Evolutionary conservation across 768 basidiomycete genomes (phyloP), one percentile per base, ranked within the genome.

Genomic region (Nevesoporus exiguus): DNA sequence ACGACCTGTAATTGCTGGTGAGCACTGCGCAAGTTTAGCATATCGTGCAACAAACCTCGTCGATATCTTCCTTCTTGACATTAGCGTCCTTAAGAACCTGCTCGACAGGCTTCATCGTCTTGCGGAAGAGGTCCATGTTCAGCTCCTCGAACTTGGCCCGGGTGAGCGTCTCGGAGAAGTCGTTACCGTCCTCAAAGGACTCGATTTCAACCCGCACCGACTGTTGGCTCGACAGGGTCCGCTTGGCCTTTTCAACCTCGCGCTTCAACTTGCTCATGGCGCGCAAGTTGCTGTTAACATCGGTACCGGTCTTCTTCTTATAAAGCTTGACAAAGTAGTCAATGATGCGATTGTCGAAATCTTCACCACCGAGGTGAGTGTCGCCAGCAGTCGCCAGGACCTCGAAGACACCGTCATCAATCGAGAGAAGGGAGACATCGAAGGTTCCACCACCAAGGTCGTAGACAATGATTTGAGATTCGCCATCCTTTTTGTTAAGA

Each of bases 21-120:
- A 60, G 39, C 5, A 1, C 19, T 3, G 3, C 5, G 1, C 19
- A 31, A 10, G 1, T 11, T 0, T 2, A 19, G 24, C 0, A 22
- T 7, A n/a, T 0, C 45, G 5, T 5, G 41, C 36, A 24, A 71
- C 76, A 37, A 42, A 88, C 89, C 76, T 98, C 95, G 60, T 95
- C 84, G 49, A 99, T 76, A 60, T 93, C 89, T 64, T 98, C 96
- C 83, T 98, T 99, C 85, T 95, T 96, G 70, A 98, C 88, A 63
- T 88, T 88, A 60, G 96, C 90, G 67, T 98, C 96, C 85, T 97
- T 97, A 64, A 98, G 79, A 21, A 98, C 96, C 74, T 98, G 96
- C 74, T 98, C 95, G 57, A 98, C 96, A 59, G 96, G 96, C 80
- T 95, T 95, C 92, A 98, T 93, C 31, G 96, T 99, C 84, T 96